Evolutionary conservation across 2,329 filamentous ascomycete species (phyloP).

Genomic region (Teratosphaeria destructans): DNA sequence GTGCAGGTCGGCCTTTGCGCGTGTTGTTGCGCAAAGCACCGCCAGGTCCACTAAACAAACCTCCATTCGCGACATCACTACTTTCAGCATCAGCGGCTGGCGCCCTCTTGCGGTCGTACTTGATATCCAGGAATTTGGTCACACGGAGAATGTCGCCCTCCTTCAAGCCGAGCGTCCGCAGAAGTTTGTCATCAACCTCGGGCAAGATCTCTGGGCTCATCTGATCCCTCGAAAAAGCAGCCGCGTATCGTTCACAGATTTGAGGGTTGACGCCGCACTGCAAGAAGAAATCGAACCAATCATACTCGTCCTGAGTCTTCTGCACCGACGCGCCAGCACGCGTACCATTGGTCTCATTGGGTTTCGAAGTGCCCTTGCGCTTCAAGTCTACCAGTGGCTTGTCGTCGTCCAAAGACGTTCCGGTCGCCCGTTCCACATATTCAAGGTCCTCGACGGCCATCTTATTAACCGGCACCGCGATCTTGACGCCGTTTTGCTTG

Average conservation of each 20-base stretch:
- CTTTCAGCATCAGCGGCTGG: not conserved
- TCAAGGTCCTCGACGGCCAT: slow-evolving; percentile 95
- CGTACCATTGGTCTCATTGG: slow-evolving; percentile 30
- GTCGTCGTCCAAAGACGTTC: slow-evolving; percentile 79
- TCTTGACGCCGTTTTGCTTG: slow-evolving; percentile 96
- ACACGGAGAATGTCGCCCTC: slow-evolving; percentile 96
- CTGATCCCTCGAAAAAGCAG: slow-evolving; percentile 78
- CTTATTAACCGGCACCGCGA: slow-evolving; percentile 87
- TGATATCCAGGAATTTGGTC: slow-evolving; percentile 77
- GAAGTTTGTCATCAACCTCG: slow-evolving; percentile 72
- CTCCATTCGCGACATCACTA: slow-evolving; percentile 41
- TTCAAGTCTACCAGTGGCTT: slow-evolving; percentile 82
- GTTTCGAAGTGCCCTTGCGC: slow-evolving; percentile 40
- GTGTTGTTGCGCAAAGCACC: slow-evolving; percentile 89
- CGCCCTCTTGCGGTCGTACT: slow-evolving; percentile 52
- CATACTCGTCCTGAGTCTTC: slow-evolving; percentile 62
- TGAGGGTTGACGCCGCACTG: slow-evolving; percentile 84
- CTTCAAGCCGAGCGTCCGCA: slow-evolving; percentile 83
- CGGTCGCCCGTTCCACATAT: slow-evolving; percentile 83
- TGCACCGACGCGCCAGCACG: slow-evolving; percentile 55
- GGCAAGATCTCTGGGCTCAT: slow-evolving; percentile 92
- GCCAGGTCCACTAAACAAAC: slow-evolving; percentile 88
- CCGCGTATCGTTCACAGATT: slow-evolving; percentile 86
- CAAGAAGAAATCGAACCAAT: slow-evolving; percentile 99
- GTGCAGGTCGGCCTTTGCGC: slow-evolving; percentile 77